Evolutionary conservation across 2,329 filamentous ascomycete genomes (phyloP), one percentile per base, ranked within the genome.

Genomic region (Curvularia spicifera): DNA sequence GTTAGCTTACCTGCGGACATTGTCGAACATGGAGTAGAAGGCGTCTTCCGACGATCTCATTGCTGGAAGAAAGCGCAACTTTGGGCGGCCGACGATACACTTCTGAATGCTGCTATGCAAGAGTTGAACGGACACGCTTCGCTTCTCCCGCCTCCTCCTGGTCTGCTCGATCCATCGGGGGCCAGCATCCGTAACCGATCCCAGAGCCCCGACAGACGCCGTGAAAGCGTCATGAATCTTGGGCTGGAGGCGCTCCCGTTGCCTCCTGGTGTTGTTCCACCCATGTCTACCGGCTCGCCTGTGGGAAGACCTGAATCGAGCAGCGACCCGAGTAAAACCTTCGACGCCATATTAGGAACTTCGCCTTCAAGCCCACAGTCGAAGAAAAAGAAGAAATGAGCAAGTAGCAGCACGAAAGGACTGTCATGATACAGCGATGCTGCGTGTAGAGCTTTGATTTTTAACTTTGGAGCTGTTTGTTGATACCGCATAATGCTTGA

Each of bases 21-120:
- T 26, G 84, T 90, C 43, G 84, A 88, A 63, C 83, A 89, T 65
- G 85, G 88, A 18, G 83, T 88, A 1, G 88, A 91, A 69, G 87
- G 85, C 44, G 84, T 89, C 43, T 91, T 89, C 73, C 83, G 85
- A 15, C 84, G 88, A 42, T 88, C 85, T 60, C 88, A 91, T 71
- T 90, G 88, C 75, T 91, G 88, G 88, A 78, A 82, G 57, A 81
- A 84, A 67, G 88, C 87, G 3, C 82, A 85, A 64, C 80, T 83
- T 64, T 90, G 88, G 88, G 81, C 81, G 8, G 78, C 79, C 10
- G 65, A 72, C 44, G 74, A 74, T 46, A 70, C 61, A 0, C 49
- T 76, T 22, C 60, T 77, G 31, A 69, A 70, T 10, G 73, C 72
- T 5, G 75, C 75, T 3, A 73, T 76, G 61, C 65, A 73, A 18